Evolutionary conservation across 2,329 filamentous ascomycete genomes (phyloP).

Genomic region (Capronia coronata): DNA sequence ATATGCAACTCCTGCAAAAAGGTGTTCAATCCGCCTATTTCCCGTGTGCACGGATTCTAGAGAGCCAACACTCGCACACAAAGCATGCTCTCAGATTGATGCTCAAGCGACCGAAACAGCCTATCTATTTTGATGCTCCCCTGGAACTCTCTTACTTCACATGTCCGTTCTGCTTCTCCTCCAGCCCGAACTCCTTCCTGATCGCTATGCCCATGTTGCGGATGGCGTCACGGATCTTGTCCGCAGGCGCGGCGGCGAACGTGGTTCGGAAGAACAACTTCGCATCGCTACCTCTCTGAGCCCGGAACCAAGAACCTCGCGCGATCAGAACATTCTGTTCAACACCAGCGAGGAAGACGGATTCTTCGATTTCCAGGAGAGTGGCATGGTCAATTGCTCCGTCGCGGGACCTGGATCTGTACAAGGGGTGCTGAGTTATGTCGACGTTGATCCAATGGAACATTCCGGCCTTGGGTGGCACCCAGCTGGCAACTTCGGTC

Average conservation of each 20-base stretch:
- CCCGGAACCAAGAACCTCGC: conserved; percentile 84
- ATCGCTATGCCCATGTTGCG: conserved; percentile 69
- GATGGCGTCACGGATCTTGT: conserved; percentile 66
- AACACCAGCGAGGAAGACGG: conserved; percentile 73
- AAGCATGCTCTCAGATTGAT: no score
- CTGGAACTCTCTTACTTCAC: conserved; percentile 3
- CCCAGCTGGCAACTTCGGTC: conserved; percentile 68
- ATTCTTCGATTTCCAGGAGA: conserved; percentile 62
- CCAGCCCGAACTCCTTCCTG: conserved; percentile 36
- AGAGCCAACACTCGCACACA: no score
- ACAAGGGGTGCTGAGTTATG: conserved; percentile 40
- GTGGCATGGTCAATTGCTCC: conserved; percentile 32
- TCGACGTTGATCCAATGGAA: conserved; percentile 57
- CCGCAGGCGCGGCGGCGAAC: conserved; percentile 70
- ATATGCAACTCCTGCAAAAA: no score
- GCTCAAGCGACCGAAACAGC: no score
- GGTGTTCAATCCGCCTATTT: no score
- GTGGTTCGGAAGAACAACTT: conserved; percentile 85
- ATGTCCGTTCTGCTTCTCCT: conserved; percentile 15
- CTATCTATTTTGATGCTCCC: no score
- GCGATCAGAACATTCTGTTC: conserved; percentile 72
- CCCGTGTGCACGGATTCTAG: no score
- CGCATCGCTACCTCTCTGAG: conserved; percentile 54
- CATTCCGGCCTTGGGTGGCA: conserved; percentile 79
- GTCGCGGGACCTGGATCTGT: not conserved